Conservation (phyloP, 2,329 filamentous ascomycete genomes). For the Colletotrichum acutatum region DNA sequence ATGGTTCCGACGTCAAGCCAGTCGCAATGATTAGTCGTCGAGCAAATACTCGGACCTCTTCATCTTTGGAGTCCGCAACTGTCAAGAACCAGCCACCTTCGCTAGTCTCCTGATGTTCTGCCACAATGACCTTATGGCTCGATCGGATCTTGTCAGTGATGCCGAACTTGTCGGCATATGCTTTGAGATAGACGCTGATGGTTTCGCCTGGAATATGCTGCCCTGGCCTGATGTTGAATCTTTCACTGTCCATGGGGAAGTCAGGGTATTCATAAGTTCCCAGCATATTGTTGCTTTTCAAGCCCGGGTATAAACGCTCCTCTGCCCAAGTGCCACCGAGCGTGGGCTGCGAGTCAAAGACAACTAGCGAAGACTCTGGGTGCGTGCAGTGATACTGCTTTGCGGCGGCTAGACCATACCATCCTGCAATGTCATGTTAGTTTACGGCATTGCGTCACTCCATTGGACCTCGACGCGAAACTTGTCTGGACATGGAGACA, state of each 20-base stretch:
- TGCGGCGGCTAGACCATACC: conserved; percentile 68
- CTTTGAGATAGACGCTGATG: conserved; percentile 58
- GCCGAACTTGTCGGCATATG: conserved; percentile 55
- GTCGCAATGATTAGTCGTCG: conserved; percentile 65
- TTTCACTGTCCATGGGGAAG: conserved; percentile 73
- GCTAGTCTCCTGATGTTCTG: conserved; percentile 49
- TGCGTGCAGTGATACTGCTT: conserved; percentile 71
- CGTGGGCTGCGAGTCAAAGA: conserved; percentile 67
- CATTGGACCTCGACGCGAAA: background rate
- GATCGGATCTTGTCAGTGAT: conserved; percentile 53
- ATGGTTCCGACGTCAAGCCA: conserved; percentile 62
- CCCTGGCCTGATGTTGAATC: conserved; percentile 56
- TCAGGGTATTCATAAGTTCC: conserved; percentile 80
- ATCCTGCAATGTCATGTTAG: conserved; percentile 45
- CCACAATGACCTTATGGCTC: conserved; percentile 51
- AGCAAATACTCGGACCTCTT: conserved; percentile 46
- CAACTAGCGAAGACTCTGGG: conserved; percentile 63
- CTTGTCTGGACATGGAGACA: background rate
- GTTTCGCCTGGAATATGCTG: conserved; percentile 59
- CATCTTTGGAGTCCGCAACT: conserved; percentile 32
- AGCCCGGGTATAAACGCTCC: conserved; percentile 72
- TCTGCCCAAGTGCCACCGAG: conserved; percentile 78
- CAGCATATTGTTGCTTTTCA: conserved; percentile 79
- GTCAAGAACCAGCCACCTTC: conserved; percentile 56
- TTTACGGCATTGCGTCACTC: background rate